Evolutionary conservation across 306 rosid genomes (phyloP).

Genomic region (Echinosophora koreensis): DNA sequence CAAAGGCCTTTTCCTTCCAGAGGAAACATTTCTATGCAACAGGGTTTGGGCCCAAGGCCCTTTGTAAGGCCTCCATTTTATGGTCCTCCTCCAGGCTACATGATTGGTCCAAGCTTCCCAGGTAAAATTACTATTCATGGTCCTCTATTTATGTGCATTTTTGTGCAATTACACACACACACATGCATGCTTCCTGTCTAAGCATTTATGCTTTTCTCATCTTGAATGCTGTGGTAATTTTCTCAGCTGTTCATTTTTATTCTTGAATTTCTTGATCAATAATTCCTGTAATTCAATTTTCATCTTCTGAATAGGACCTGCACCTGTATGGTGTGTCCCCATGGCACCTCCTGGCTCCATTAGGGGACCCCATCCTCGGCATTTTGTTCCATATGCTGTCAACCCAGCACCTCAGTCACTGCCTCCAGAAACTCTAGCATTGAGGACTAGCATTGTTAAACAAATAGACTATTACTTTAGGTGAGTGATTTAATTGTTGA

Average conservation of each 20-base stretch:
- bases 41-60: constrained; percentile 80
- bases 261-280: constrained; percentile 8
- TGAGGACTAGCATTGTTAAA: constrained; percentile 70
- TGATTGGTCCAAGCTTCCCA: constrained; percentile 79
- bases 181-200: not conserved
- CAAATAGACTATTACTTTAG: constrained; percentile 95
- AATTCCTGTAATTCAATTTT: constrained; percentile 33
- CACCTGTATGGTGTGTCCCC: constrained; percentile 73
- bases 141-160: constrained; percentile 6
- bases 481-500: constrained; percentile 52
- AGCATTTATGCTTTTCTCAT: constrained; percentile 6
- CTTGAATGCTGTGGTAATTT: constrained; percentile 18
- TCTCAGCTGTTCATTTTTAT: not conserved
- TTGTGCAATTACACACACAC: constrained; percentile 4
- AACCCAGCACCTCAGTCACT: constrained; percentile 59
- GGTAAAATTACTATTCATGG: constrained; percentile 61
- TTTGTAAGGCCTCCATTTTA: constrained; percentile 70
- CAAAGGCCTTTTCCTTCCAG: constrained; percentile 72
- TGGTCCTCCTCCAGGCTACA: constrained; percentile 76
- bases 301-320: constrained; percentile 66
- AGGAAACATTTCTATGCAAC: constrained; percentile 73
- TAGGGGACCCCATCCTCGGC: constrained; percentile 76
- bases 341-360: constrained; percentile 71
- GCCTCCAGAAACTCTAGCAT: constrained; percentile 62
- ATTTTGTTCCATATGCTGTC: constrained; percentile 64